Conservation (phyloP, 139 green algal genomes). For the Picochlorum costavermella region DNA sequence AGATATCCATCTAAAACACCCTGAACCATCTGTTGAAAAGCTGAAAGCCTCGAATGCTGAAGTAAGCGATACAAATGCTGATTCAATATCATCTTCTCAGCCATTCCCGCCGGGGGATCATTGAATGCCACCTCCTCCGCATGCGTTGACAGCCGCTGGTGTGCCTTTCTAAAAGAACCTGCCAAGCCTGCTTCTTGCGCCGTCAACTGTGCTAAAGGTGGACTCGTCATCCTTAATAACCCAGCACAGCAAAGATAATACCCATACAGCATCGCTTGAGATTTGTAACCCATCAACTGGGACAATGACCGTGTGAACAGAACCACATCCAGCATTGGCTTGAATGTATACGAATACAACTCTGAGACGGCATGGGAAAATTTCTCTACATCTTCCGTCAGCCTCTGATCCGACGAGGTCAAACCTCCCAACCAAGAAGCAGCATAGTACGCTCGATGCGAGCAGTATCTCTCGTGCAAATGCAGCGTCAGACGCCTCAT, state of each 20-base stretch:
- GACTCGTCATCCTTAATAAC: slow-evolving; percentile 64
- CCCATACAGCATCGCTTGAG: slow-evolving; percentile 55
- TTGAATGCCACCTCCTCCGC: slow-evolving; percentile 69
- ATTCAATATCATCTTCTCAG: slow-evolving; percentile 85
- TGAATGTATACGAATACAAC: slow-evolving; percentile 85
- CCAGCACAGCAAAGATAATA: slow-evolving; percentile 64
- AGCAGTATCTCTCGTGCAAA: slow-evolving; percentile 79
- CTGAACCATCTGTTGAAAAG: slow-evolving; percentile 80
- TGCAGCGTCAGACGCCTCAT: slow-evolving; percentile 53
- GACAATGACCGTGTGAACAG: slow-evolving; percentile 84
- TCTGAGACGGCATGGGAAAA: slow-evolving; percentile 64
- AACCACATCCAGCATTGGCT: slow-evolving; percentile 88
- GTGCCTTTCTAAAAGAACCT: slow-evolving; percentile 49
- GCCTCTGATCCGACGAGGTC: slow-evolving; percentile 84
- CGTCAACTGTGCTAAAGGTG: slow-evolving; percentile 78
- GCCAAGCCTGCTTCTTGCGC: slow-evolving; percentile 65
- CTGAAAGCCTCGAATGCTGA: slow-evolving; percentile 63
- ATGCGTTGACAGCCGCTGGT: slow-evolving; percentile 23
- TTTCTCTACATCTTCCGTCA: slow-evolving; percentile 93
- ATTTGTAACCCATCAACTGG: slow-evolving; percentile 78
- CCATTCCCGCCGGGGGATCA: slow-evolving; percentile 65
- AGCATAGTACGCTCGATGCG: slow-evolving; percentile 86
- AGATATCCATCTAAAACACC: slow-evolving; percentile 14
- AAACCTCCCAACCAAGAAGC: slow-evolving; percentile 79
- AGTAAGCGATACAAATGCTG: slow-evolving; percentile 79